phyloP scores from a whole-genome alignment of 371 early-diverging fungal genomes.

The Apophysomyces elegans region DNA sequence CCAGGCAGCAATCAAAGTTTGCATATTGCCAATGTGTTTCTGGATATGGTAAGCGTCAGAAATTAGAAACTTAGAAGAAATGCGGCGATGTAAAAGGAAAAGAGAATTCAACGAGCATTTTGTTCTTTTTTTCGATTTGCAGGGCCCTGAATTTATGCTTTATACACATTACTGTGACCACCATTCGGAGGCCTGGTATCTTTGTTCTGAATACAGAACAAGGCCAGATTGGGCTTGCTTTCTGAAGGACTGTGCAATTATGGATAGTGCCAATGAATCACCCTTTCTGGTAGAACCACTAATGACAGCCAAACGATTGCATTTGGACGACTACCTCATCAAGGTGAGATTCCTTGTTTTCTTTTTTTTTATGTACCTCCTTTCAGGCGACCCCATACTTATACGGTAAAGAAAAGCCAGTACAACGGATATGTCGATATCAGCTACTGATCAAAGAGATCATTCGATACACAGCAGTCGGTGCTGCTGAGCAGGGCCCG shows the following conservation, averaged over 20 bases:
- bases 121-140: constrained; percentile 7
- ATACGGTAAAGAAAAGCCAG: constrained; percentile 35
- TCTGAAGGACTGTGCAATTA: constrained; percentile 31
- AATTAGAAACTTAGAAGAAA: not conserved
- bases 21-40: constrained; percentile 36
- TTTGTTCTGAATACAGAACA: constrained; percentile 42
- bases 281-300: not conserved
- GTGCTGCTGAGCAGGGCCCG: constrained; percentile 27
- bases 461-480: constrained; percentile 35
- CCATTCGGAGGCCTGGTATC: constrained; percentile 42
- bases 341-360: constrained; percentile 29
- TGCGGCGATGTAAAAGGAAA: too few species aligned
- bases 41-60: constrained; percentile 39
- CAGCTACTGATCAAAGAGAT: constrained; percentile 50
- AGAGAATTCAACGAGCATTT: not conserved
- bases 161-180: constrained; percentile 49
- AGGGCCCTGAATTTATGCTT: constrained; percentile 37
- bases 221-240: constrained; percentile 49
- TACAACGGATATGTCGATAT: constrained; percentile 55
- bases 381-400: not conserved
- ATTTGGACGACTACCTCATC: constrained; percentile 54
- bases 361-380: not conserved
- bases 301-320: constrained; percentile 31
- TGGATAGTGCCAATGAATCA: not conserved
- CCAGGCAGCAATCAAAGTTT: constrained; percentile 11